Percentiles rank a stretch among this genome's conserved stretches.
These are phyloP conservation scores for Capsicum chinense DNA, from an alignment of 257 asterid genomes.

Conservation along the genomic window DNA sequence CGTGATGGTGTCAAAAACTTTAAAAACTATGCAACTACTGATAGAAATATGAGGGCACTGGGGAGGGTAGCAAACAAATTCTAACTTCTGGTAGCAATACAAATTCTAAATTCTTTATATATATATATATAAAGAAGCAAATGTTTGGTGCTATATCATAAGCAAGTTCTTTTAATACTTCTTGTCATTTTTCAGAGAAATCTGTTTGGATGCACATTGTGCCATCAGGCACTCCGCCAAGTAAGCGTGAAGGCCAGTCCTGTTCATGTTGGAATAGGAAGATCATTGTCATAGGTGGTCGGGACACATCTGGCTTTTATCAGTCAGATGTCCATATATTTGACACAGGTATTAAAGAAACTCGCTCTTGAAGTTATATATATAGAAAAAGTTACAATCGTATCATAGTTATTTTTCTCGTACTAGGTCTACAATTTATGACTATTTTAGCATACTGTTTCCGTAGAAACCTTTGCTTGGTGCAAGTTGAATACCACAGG, in stretches of 20 bases:
- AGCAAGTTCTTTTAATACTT: slow-evolving; percentile 22
- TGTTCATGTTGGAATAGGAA: slow-evolving; percentile 94
- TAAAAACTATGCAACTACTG: slow-evolving; percentile 2
- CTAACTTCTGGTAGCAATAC: slow-evolving; percentile 13
- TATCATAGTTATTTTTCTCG: slow-evolving; percentile 29
- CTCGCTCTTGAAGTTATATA: slow-evolving; percentile 28
- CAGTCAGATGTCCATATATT: slow-evolving; percentile 93
- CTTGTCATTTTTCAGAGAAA: slow-evolving; percentile 65
- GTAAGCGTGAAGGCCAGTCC: slow-evolving; percentile 90
- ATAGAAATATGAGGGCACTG: slow-evolving; percentile 13
- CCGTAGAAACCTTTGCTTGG: slow-evolving; percentile 86
- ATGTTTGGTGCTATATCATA: slow-evolving; percentile 18
- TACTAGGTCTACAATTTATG: slow-evolving; percentile 31
- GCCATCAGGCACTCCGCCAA: slow-evolving; percentile 96
- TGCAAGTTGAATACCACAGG: slow-evolving; percentile 87
- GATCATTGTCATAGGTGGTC: slow-evolving; percentile 95
- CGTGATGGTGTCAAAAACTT: slow-evolving; percentile 3
- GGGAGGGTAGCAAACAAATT: background rate
- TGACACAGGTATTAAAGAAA: slow-evolving; percentile 71
- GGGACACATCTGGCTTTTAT: slow-evolving; percentile 78
- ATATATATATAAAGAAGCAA: background rate
- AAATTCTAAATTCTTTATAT: background rate
- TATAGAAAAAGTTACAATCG: slow-evolving; percentile 26
- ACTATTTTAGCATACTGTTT: slow-evolving; percentile 40
- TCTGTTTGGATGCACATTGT: slow-evolving; percentile 77